These are phyloP conservation scores for Dendrobium officinale DNA, from an alignment of 106 monocot genomes.

Conservation along the genomic window DNA sequence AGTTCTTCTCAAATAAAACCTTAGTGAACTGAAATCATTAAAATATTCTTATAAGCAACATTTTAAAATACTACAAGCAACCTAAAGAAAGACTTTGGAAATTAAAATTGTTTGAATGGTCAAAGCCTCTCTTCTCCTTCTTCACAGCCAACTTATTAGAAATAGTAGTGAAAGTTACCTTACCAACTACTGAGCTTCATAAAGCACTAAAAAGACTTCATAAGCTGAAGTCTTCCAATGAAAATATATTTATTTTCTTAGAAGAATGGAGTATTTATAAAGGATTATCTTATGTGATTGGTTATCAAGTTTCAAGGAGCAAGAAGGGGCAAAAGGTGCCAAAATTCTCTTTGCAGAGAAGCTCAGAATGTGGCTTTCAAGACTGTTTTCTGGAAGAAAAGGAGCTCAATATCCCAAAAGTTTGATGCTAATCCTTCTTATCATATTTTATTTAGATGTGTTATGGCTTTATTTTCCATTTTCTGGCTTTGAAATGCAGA, in stretches of 20 bases:
- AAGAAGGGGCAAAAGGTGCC: background rate
- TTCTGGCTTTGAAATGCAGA: background rate
- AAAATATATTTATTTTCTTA: background rate
- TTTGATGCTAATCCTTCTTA: background rate
- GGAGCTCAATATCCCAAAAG: background rate
- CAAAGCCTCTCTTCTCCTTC: background rate
- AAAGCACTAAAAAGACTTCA: background rate
- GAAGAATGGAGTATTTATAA: background rate
- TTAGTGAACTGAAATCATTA: no score
- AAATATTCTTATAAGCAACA: no score
- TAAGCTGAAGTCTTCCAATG: background rate
- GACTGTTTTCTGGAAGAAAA: background rate
- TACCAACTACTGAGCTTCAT: background rate
- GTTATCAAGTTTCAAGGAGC: background rate
- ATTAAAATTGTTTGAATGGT: background rate
- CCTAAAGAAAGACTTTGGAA: background rate
- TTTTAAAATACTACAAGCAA: background rate
- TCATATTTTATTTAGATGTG: background rate
- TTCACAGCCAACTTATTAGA: background rate
- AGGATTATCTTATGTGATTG: background rate
- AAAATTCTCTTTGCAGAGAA: background rate
- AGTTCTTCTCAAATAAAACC: no score
- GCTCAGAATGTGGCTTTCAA: background rate
- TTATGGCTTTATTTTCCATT: background rate
- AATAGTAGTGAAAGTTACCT: background rate